Evolutionary conservation across 768 basidiomycete species (phyloP), one percentile per base, ranked within the genome.

Genomic region (Termitomyces sp.): DNA sequence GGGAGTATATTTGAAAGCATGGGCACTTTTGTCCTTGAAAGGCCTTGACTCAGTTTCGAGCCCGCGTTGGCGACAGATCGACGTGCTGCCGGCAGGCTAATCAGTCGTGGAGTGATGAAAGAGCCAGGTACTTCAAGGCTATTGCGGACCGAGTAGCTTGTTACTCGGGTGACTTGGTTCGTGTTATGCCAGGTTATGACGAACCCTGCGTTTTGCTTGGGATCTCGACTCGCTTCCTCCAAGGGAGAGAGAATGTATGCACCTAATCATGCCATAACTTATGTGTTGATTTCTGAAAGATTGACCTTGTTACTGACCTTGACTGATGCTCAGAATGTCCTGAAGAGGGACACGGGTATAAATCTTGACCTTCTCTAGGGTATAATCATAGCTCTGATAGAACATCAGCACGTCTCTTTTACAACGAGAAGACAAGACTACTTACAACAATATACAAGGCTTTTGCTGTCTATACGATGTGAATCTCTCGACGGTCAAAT

Each of bases 241-340:
- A 98, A 77, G 2, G 95, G 87, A 1, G 95, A 97, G 43, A 98
- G 73, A 59, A 98, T 98, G 68, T 98, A 99, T 46, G 92, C 86
- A n/a, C 95, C 95, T 94, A n/a, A 26, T 56, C 38, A 43, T 33
- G 28, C 26, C n/a, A n/a, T 20, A 28, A 41, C 9, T 28, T n/a
- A 32, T 26, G 35, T 18, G 26, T 16, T 8, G 13, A 56, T 24
- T 40, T 26, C 33, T 49, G 26, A 41, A 9, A 38, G 26, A 51
- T 16, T 52, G 18, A 30, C 16, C 26, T 30, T 6, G n/a, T 41
- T 41, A 60, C 68, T 16, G 40, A 88, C 94, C 96, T 81, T 90
- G 92, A 52, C 81, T 83, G 20, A 99, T 86, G 22, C 77, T 74
- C 30, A 81, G 74, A 64, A 98, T 85, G 66, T 91, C 89, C 48